Percentiles rank a stretch among this genome's conserved stretches.
phyloP scores from a whole-genome alignment of 306 rosid genomes.

The Purshia tridentata region DNA sequence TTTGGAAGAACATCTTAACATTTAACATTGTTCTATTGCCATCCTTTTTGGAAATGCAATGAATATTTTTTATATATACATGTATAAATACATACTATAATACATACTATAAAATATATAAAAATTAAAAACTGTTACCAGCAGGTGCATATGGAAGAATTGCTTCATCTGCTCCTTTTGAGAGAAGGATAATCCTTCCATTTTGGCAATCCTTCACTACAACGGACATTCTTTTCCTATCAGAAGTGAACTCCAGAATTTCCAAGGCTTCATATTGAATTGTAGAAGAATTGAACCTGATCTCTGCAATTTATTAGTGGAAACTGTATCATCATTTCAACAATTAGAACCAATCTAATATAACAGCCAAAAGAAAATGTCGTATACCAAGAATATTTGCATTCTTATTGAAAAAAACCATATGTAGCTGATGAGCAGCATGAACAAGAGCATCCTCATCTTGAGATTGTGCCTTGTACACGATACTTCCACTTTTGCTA shows the following conservation, averaged over 20 bases:
- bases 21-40: not conserved
- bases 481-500: conserved; percentile 82
- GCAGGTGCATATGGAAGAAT: conserved; percentile 73
- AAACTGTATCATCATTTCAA: conserved; percentile 26
- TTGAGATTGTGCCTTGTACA: conserved; percentile 97
- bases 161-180: conserved; percentile 98
- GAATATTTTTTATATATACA: too few species aligned
- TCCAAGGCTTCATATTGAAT: conserved; percentile 83
- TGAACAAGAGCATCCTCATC: conserved; percentile 98
- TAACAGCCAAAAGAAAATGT: conserved; percentile 27
- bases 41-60: not conserved
- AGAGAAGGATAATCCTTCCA: conserved; percentile 78
- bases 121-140: conserved; percentile 42
- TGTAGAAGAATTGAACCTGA: conserved; percentile 68
- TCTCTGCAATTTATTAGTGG: conserved; percentile 58
- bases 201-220: conserved; percentile 83
- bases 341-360: conserved; percentile 23
- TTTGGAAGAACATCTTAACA: not conserved
- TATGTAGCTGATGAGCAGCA: conserved; percentile 83
- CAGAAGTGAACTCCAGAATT: conserved; percentile 92
- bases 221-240: conserved; percentile 95
- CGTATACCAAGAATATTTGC: conserved; percentile 66
- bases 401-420: conserved; percentile 76
- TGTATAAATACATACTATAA: too few species aligned
- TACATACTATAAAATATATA: too few species aligned